A percentile compares a stretch with the other conserved stretches of the same genome.
phyloP scores from a whole-genome alignment of 225 moss, liverwort and hornwort genomes.

The Marchantia polymorpha region DNA sequence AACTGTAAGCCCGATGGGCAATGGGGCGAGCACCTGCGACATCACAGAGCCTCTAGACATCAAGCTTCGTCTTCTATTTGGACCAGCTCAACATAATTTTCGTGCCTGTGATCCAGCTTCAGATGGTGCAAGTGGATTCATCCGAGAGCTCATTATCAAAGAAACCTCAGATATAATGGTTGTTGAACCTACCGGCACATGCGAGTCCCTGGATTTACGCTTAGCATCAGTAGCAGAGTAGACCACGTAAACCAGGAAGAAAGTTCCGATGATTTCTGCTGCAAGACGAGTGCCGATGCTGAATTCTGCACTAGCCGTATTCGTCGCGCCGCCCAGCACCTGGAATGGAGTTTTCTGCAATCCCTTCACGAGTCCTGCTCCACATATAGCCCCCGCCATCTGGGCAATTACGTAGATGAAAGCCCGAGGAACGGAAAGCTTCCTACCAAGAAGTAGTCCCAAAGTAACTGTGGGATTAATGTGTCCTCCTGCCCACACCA shows the following conservation, averaged over 20 bases:
- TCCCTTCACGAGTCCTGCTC: slow-evolving; percentile 46
- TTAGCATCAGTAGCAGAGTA: slow-evolving; percentile 44
- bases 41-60: neutral
- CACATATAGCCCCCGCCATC: slow-evolving; percentile 29
- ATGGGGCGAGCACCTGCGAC: slow-evolving; percentile 39
- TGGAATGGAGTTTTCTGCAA: slow-evolving; percentile 39
- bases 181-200: slow-evolving; percentile 35
- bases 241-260: slow-evolving; percentile 45
- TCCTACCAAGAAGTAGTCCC: slow-evolving; percentile 30
- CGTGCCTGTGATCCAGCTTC: neutral
- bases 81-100: neutral
- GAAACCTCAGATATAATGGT: neutral
- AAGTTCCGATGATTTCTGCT: slow-evolving; percentile 46
- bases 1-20: slow-evolving; percentile 42
- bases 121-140: neutral
- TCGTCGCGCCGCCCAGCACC: slow-evolving; percentile 34
- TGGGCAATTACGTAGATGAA: slow-evolving; percentile 38
- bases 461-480: slow-evolving; percentile 50
- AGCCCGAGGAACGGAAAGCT: slow-evolving; percentile 28
- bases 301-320: slow-evolving; percentile 31
- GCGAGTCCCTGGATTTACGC: slow-evolving; percentile 38
- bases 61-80: neutral
- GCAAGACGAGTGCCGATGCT: slow-evolving; percentile 34
- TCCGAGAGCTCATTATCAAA: neutral
- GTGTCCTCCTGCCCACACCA: slow-evolving; percentile 44